These are phyloP conservation scores for Coniochaeta ligniaria DNA, from an alignment of 2,329 filamentous ascomycete species.

Conservation along the genomic window DNA sequence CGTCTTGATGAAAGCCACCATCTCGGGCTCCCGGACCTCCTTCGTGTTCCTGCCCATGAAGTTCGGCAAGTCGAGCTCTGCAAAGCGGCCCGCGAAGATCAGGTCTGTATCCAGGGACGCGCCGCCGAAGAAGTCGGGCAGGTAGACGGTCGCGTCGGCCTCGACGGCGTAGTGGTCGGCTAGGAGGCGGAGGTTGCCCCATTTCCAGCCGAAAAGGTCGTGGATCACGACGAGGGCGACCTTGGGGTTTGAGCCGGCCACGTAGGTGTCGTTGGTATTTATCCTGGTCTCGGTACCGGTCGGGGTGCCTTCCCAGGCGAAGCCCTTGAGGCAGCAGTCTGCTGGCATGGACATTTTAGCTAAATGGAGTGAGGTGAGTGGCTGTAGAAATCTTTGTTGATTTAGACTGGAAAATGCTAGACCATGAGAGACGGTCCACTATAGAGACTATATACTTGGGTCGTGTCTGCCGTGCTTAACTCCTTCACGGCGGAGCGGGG, in stretches of 20 bases:
- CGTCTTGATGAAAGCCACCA: slow-evolving; percentile 26
- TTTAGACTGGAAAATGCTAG: too few relatives aligned
- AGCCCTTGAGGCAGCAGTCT: slow-evolving; percentile 5
- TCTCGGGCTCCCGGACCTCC: slow-evolving; percentile 27
- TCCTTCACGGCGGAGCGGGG: neutral
- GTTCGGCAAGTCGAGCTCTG: slow-evolving; percentile 25
- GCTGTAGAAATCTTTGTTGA: too few relatives aligned
- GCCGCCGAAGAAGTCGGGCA: slow-evolving; percentile 40
- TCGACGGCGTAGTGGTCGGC: slow-evolving; percentile 40
- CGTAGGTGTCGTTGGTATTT: slow-evolving; percentile 32
- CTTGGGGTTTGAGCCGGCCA: slow-evolving; percentile 28
- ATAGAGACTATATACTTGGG: neutral
- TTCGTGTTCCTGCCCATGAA: slow-evolving; percentile 29
- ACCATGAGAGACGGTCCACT: neutral
- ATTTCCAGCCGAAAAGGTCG: slow-evolving; percentile 43
- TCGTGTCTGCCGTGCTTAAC: neutral
- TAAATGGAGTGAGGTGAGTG: neutral
- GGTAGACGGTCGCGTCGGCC: slow-evolving; percentile 34
- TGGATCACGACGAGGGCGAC: slow-evolving; percentile 39
- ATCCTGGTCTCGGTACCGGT: slow-evolving; percentile 12
- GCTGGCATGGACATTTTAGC: neutral
- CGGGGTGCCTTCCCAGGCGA: slow-evolving; percentile 5
- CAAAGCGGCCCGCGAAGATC: slow-evolving; percentile 17
- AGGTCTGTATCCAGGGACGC: slow-evolving; percentile 19
- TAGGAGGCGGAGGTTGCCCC: slow-evolving; percentile 38